Evolutionary conservation across 352 stramenopile species (phyloP), one percentile per base, ranked within the genome.

Genomic region (Globisporangium nodosum): DNA sequence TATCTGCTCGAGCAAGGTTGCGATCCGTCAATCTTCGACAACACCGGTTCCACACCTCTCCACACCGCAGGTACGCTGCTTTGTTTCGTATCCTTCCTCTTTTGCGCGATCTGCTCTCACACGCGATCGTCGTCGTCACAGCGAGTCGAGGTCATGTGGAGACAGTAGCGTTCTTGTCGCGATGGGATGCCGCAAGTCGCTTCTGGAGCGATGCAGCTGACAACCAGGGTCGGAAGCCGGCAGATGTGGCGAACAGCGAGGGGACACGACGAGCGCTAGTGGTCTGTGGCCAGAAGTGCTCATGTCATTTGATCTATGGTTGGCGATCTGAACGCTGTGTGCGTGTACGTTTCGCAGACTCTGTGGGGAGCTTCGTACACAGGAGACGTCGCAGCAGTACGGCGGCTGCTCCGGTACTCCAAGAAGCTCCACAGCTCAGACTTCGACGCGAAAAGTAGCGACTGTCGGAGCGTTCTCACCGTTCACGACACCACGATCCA

Each of bases 141-240:
- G 74, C 49, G 45, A 66, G 57, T 64, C 66, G 47, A 59, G 68
- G 74, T 5, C 59, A 71, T 18, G 31, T 64, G 16, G 65, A 60
- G 12, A 69, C 79, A 53, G 15, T 74, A 13, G 13, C 40, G 0
- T 81, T 80, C 51, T 55, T 90, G 4, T 31, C 70, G 35, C 71
- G 70, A 7, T 90, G 77, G 77, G 80, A 90, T 52, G 74, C 68
- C 30, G 70, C 72, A 9, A 58, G 20, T 0, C 49, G 59, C 1
- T 42, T 73, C 4, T 85, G 78, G 76, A 50, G 48, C 6, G 40
- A 67, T 1, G 56, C 43, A 5, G 50, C 58, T 15, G 76, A 82
- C 40, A 59, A 66, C 4, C 74, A 74, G 0, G 74, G 78, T 5
- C 69, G 68, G 21, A 71, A 74, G 11, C 75, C 80, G 1, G 47